Conservation (phyloP, 2,329 filamentous ascomycete genomes). For the Pseudogymnoascus sp. region DNA sequence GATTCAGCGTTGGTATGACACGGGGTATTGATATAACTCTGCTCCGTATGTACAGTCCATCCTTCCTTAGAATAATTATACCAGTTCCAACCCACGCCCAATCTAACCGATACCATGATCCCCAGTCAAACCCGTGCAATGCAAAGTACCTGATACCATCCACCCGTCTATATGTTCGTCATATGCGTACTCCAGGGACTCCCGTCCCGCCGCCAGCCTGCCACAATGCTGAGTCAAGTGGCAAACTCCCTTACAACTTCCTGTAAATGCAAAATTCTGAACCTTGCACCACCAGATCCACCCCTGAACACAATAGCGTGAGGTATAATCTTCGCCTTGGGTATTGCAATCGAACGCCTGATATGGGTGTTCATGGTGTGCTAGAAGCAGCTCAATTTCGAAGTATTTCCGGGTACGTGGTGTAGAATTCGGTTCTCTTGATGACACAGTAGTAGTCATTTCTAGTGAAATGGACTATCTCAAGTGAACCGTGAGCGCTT, state of each 20-base stretch:
- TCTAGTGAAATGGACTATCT: conserved; percentile 8
- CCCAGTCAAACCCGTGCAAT: background rate
- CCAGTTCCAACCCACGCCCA: background rate
- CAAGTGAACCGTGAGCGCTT: conserved; percentile 28
- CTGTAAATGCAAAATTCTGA: background rate
- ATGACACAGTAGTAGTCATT: background rate
- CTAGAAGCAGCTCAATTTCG: background rate
- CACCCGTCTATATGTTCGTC: background rate
- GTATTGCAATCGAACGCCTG: background rate
- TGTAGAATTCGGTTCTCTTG: background rate
- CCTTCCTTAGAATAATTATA: background rate
- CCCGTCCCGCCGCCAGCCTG: background rate
- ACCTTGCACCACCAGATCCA: background rate
- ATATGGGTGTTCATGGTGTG: background rate
- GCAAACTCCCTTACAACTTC: background rate
- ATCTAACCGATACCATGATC: background rate
- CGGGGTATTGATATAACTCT: background rate
- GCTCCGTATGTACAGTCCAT: conserved; percentile 4
- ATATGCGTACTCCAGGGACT: background rate
- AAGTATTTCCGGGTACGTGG: background rate
- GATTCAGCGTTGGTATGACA: background rate
- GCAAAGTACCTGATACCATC: background rate
- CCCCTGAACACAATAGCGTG: background rate
- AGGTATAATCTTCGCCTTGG: background rate
- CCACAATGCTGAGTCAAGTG: background rate